Percentiles rank a stretch among this genome's conserved stretches.
These are phyloP conservation scores for Rhodotorula sp. DNA, from an alignment of 1,284 basidiomycete genomes.

Conservation along the genomic window DNA sequence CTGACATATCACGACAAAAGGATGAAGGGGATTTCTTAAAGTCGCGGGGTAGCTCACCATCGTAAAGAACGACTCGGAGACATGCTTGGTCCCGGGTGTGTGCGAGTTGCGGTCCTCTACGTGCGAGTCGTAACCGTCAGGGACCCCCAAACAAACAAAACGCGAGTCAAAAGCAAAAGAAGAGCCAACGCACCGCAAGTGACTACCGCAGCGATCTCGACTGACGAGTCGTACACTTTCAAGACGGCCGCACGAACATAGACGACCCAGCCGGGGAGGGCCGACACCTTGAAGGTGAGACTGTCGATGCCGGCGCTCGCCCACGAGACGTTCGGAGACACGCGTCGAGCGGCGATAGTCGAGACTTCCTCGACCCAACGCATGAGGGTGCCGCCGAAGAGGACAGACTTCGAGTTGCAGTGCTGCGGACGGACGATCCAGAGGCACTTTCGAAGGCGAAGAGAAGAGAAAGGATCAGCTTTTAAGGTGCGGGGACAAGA, in stretches of 20 bases:
- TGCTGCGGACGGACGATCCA: conserved; percentile 43
- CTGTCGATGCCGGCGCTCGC: conserved; percentile 39
- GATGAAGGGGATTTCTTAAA: not conserved
- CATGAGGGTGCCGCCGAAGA: conserved; percentile 43
- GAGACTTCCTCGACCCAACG: conserved; percentile 38
- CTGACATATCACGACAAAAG: not conserved
- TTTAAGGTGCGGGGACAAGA: too few species aligned
- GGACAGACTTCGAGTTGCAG: conserved; percentile 38
- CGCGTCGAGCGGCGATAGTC: conserved; percentile 29
- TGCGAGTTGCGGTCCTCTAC: conserved; percentile 35
- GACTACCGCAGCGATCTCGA: conserved; percentile 37
- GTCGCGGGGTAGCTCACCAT: conserved; percentile 9
- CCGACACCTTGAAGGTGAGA: conserved; percentile 38
- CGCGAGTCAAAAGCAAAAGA: not conserved
- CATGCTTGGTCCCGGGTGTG: conserved; percentile 16
- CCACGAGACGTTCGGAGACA: conserved; percentile 22
- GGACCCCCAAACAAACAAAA: not conserved
- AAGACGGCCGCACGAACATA: conserved; percentile 33
- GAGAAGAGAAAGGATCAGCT: not conserved
- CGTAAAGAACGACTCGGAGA: conserved; percentile 38
- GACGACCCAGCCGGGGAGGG: conserved; percentile 32
- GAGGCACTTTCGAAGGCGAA: conserved; percentile 10
- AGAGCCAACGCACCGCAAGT: conserved; percentile 25
- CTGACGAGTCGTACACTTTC: conserved; percentile 33
- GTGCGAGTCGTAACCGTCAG: not conserved